Conservation (phyloP, 2,329 filamentous ascomycete species). For the Exophiala spinifera region DNA sequence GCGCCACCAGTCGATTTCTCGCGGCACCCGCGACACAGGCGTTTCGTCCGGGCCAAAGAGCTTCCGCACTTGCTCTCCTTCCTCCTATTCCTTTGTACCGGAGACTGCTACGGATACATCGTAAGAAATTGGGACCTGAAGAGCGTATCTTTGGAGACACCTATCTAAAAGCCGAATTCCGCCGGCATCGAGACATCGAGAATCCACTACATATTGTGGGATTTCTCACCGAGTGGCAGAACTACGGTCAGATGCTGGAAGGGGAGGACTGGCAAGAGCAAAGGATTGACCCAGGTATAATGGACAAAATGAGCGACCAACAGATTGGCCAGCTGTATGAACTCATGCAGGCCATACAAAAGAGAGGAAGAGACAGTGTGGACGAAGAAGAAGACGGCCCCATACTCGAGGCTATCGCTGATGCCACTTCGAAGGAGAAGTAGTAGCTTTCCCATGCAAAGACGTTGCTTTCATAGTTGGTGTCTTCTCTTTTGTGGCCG, state of each 20-base stretch:
- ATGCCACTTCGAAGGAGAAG: slow-evolving; percentile 13
- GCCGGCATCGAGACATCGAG: slow-evolving; percentile 76
- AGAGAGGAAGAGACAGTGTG: slow-evolving; percentile 48
- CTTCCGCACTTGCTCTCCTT: slow-evolving; percentile 64
- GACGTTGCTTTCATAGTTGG: no score
- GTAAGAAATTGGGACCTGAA: slow-evolving; percentile 70
- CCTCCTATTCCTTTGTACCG: slow-evolving; percentile 88
- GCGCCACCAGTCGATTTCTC: slow-evolving; percentile 16
- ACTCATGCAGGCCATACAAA: slow-evolving; percentile 77
- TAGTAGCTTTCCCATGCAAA: background rate
- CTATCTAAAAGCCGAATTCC: slow-evolving; percentile 91
- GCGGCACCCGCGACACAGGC: slow-evolving; percentile 21
- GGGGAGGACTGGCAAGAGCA: slow-evolving; percentile 81
- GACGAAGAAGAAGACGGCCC: slow-evolving; percentile 39
- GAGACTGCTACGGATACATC: slow-evolving; percentile 79
- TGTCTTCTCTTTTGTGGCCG: no score
- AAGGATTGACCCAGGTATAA: slow-evolving; percentile 66
- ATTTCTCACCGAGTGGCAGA: slow-evolving; percentile 94
- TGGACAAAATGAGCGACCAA: slow-evolving; percentile 95
- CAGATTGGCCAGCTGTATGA: slow-evolving; percentile 93
- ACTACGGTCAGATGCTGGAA: slow-evolving; percentile 89
- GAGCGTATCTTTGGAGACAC: slow-evolving; percentile 81
- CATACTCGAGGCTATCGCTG: slow-evolving; percentile 32
- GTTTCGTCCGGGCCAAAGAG: slow-evolving; percentile 22
- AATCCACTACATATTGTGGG: slow-evolving; percentile 93